Evolutionary conservation across 257 asterid genomes (phyloP), one percentile per base, ranked within the genome.

Genomic region (Nicotiana otophora): DNA sequence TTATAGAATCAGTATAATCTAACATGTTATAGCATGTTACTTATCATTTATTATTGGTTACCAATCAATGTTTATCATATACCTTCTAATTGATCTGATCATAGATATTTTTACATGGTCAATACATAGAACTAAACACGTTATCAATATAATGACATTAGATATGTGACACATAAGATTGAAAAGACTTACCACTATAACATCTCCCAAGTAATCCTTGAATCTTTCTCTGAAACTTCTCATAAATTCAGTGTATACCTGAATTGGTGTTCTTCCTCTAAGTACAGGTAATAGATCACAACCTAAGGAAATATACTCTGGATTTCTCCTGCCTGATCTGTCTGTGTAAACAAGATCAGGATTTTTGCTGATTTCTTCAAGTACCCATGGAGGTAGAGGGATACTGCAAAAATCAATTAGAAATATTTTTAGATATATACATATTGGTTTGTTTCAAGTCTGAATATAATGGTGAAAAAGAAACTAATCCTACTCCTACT

Each of bases 341-440:
- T 95, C 99, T 19, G 99, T 94, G 80, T 93, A 94, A 75, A 92
- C 94, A 42, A 95, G 91, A 85, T 93, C 95, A 3, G 99, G 97
- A 60, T 94, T 92, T 83, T 90, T 92, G 92, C 94, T 92, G 17
- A 94, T 95, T 89, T 94, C 99, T 89, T 95, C 99, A 62, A 95
- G 95, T 63, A 93, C 99, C 98, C 97, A 95, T 75, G 97, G 93
- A n/a, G 99, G 99, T 80, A 94, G 87, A 72, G 99, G 95, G 85
- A 95, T 92, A 84, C 99, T 95, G 90, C 86, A 88, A 84, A 63
- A 84, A 82, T 23, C 65, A 19, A 72, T 46, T 72, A 16, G 33
- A 11, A n/a, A 46, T 42, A 42, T 42, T 72, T 42, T 46, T 46
- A 48, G 26, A 46, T 42, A 42, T 42, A 42, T 42, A 42, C 9